phyloP scores from a whole-genome alignment of 1,284 basidiomycete genomes.

The Sanghuangporus sanghuang region DNA sequence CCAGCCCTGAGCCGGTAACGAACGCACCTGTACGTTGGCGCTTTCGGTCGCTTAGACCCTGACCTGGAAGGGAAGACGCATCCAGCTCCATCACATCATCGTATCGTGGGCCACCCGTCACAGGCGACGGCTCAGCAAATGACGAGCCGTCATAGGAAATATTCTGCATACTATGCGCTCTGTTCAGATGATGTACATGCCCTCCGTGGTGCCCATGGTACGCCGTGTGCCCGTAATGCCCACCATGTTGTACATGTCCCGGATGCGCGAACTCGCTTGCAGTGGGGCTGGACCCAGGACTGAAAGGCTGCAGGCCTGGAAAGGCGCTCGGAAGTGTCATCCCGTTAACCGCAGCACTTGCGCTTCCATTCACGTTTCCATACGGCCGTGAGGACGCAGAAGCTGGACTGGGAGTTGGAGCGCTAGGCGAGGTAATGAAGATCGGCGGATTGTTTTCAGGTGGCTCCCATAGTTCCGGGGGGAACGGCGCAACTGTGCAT shows the following conservation, averaged over 20 bases:
- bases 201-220: slow-evolving; percentile 19
- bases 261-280: slow-evolving; percentile 48
- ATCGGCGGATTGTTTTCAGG: slow-evolving; percentile 56
- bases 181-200: slow-evolving; percentile 37
- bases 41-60: slow-evolving; percentile 21
- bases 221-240: slow-evolving; percentile 23
- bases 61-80: background rate
- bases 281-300: slow-evolving; percentile 62
- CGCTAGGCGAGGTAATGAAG: slow-evolving; percentile 60
- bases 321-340: slow-evolving; percentile 24
- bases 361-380: background rate
- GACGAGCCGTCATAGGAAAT: slow-evolving; percentile 27
- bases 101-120: slow-evolving; percentile 27
- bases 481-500: slow-evolving; percentile 38
- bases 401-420: slow-evolving; percentile 32
- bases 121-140: slow-evolving; percentile 19
- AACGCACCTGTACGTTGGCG: slow-evolving; percentile 30
- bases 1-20: slow-evolving; percentile 25
- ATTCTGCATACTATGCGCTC: slow-evolving; percentile 58
- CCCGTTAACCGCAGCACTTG: slow-evolving; percentile 20
- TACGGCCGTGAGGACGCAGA: slow-evolving; percentile 24
- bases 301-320: slow-evolving; percentile 37
- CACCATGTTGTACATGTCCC: background rate
- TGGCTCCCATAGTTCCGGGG: slow-evolving; percentile 53
- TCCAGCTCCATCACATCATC: slow-evolving; percentile 17